phyloP scores from a whole-genome alignment of 352 stramenopile species.

The Pythium phragmitis region DNA sequence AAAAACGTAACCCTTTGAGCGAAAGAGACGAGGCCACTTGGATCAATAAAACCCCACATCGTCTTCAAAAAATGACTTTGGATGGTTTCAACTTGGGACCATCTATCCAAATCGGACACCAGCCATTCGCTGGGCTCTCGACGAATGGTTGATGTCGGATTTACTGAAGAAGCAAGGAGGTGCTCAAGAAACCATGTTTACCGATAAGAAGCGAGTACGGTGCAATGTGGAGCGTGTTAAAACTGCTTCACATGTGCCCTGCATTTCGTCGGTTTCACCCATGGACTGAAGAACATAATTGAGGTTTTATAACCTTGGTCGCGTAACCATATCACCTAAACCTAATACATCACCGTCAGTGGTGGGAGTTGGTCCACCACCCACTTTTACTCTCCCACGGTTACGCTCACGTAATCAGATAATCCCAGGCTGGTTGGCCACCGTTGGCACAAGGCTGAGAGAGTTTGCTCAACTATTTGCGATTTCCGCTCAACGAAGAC shows the following conservation, averaged over 20 bases:
- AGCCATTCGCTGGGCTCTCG: too few species aligned
- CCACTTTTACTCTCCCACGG: conserved; percentile 19
- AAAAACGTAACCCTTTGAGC: conserved; percentile 11
- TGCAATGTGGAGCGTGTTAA: too few species aligned
- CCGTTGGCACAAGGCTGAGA: background rate
- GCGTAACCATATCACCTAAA: conserved; percentile 14
- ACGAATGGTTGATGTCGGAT: too few species aligned
- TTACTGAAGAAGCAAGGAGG: too few species aligned
- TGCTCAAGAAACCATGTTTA: too few species aligned
- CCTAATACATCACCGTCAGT: conserved; percentile 17
- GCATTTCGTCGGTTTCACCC: too few species aligned
- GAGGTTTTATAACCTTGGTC: conserved; percentile 8
- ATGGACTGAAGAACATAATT: background rate
- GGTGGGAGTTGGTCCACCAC: conserved; percentile 6
- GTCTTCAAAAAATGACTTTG: background rate
- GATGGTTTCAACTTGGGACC: background rate
- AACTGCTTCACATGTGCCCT: too few species aligned
- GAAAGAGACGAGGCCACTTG: conserved; percentile 4
- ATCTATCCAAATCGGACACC: too few species aligned
- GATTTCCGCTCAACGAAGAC: too few species aligned
- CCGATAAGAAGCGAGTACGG: too few species aligned
- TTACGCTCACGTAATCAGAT: conserved; percentile 19
- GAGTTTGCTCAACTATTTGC: background rate
- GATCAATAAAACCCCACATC: background rate
- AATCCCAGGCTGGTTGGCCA: conserved; percentile 3